These are phyloP conservation scores for Chenopodium album DNA, from an alignment of 148 eudicot genomes.

Conservation along the genomic window DNA sequence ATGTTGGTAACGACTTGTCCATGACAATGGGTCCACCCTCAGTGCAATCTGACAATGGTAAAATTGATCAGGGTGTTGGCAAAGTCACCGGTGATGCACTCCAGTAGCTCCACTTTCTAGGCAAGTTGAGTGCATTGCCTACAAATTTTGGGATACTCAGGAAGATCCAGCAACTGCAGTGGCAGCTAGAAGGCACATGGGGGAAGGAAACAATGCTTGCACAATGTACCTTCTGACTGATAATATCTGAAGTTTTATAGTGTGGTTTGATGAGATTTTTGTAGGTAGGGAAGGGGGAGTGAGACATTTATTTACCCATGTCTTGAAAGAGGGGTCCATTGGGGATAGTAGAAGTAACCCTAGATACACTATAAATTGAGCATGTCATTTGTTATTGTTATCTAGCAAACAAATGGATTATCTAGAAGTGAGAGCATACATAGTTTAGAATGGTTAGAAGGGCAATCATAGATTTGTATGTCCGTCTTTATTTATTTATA, in stretches of 20 bases:
- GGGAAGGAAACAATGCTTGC: not conserved
- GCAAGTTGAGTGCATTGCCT: not conserved
- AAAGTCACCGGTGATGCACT: not conserved
- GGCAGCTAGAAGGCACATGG: not conserved
- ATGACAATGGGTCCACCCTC: not conserved
- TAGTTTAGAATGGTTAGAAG: too few relatives aligned
- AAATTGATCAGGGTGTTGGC: slow-evolving; percentile 1
- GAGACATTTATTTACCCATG: not conserved
- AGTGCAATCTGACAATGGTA: not conserved
- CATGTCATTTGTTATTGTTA: too few relatives aligned
- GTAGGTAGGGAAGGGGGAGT: not conserved
- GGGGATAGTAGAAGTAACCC: too few relatives aligned
- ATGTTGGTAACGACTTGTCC: not conserved
- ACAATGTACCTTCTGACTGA: not conserved
- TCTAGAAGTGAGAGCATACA: too few relatives aligned
- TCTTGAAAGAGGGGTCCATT: too few relatives aligned
- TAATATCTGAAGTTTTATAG: not conserved
- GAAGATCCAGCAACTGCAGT: not conserved
- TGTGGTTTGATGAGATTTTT: not conserved
- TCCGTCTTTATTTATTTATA: too few relatives aligned
- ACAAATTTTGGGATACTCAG: not conserved
- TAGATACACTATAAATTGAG: too few relatives aligned
- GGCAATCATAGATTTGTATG: too few relatives aligned
- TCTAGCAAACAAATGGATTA: too few relatives aligned
- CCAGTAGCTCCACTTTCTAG: not conserved